Percentiles rank a stretch among this genome's conserved stretches.
Evolutionary conservation across 257 asterid genomes (phyloP).

Genomic region (Linaria vulgaris): DNA sequence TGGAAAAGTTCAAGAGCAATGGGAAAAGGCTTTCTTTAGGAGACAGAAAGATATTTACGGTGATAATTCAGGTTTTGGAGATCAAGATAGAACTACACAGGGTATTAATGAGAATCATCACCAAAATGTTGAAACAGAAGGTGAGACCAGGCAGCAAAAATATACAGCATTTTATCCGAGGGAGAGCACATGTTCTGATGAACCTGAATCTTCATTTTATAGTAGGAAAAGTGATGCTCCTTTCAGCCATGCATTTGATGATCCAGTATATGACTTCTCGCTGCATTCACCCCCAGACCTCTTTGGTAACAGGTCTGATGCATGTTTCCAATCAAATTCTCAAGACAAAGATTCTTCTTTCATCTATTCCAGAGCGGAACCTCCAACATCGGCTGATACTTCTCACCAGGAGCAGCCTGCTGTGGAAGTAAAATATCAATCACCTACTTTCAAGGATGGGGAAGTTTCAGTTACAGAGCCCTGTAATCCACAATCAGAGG

Average conservation of each 20-base stretch:
- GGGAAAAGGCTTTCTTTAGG: conserved; percentile 78
- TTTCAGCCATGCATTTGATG: conserved; percentile 17
- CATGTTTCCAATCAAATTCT: conserved; percentile 17
- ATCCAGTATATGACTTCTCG: conserved; percentile 11
- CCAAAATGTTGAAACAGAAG: conserved; percentile 27
- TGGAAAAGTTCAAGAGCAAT: conserved; percentile 61
- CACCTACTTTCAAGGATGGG: conserved; percentile 19
- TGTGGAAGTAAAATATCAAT: conserved; percentile 16
- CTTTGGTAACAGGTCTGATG: conserved; percentile 19
- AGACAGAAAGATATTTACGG: conserved; percentile 39
- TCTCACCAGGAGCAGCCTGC: conserved; percentile 18
- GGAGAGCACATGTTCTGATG: conserved; percentile 24
- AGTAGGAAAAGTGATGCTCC: conserved; percentile 23
- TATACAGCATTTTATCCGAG: conserved; percentile 28
- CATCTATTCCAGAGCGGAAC: conserved; percentile 19
- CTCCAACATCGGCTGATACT: conserved; percentile 20
- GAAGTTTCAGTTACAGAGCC: conserved; percentile 27
- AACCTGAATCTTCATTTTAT: conserved; percentile 27
- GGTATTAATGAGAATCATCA: conserved; percentile 22
- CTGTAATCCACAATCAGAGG: conserved; percentile 17
- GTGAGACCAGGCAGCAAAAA: conserved; percentile 23
- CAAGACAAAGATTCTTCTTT: conserved; percentile 25
- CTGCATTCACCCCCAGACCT: conserved; percentile 19
- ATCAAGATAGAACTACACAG: conserved; percentile 30
- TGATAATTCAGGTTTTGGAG: conserved; percentile 38